Base-by-base conservation (phyloP, 2,329 filamentous ascomycete genomes). In the Rhynchosporium secalis region DNA sequence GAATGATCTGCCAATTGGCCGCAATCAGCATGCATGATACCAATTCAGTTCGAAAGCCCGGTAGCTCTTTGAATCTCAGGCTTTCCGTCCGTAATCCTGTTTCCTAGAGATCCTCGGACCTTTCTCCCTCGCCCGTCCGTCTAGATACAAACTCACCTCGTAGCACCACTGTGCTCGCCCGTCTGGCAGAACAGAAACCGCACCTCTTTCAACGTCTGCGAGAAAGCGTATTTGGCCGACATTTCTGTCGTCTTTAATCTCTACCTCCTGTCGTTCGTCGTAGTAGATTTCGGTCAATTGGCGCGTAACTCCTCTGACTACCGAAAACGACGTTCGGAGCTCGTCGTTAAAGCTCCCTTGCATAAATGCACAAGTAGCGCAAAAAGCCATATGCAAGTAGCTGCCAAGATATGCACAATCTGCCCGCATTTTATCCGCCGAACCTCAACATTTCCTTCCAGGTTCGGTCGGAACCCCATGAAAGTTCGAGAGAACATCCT, bases 111-210 rank as follows among this genome's bases (percentile, higher is more conserved):
- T 49, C 46, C 31, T 6, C 56, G 12, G 26, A 15, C 26, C 51
- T n/a, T 41, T 38, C 15, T 28, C 10, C 13, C 13, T 26, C 26
- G 31, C 31, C 29, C 49, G 33, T 38, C 31, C 2, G 6, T 26
- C 38, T 20, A 62, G 15, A 47, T 41, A 47, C 41, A 33, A 29
- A 68, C 83, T 74, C 81, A 96, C 95, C 95, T 88, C 68, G 91
- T 89, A 67, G 91, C 88, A 73, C 91, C 90, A 82, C 94, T 96
- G 76, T 92, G 88, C 76, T 96, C 90, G 69, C 90, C 91, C 58
- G 91, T 93, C 80, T 98, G 94, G 83, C 95, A 98, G 81, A 98
- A 94, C 73, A 96, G 84, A 81, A 99, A 99, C 76, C 95, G 90
- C 76, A 99, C 84, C 84, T 99, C 95, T 84, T 92, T 96, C 76